phyloP scores from a whole-genome alignment of 495 filamentous ascomycete species.

The Cairneyella variabilis region DNA sequence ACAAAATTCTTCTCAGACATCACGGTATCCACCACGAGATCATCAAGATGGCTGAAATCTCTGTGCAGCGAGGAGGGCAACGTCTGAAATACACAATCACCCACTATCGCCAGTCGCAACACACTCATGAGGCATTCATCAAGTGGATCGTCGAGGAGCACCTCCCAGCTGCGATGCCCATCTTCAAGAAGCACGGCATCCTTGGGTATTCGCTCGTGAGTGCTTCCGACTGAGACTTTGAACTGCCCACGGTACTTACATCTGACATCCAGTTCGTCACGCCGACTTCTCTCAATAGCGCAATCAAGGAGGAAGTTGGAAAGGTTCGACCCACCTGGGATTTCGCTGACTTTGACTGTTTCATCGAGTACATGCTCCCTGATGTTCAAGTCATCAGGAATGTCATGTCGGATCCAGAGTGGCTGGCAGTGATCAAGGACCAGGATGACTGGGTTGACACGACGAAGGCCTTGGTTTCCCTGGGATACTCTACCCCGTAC shows the following conservation, averaged over 20 bases:
- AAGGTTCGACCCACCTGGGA: conserved; percentile 24
- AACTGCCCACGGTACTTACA: neutral
- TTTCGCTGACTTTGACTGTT: conserved; percentile 31
- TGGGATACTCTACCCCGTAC: conserved; percentile 25
- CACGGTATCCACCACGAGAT: neutral
- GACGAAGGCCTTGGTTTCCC: conserved; percentile 25
- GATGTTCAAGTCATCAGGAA: conserved; percentile 20
- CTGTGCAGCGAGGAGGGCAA: conserved; percentile 31
- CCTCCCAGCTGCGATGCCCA: conserved; percentile 29
- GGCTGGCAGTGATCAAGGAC: conserved; percentile 22
- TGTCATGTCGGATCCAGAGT: conserved; percentile 29
- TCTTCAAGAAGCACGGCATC: conserved; percentile 30
- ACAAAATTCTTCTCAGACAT: neutral
- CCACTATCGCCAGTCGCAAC: conserved; percentile 26
- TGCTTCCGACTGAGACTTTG: neutral
- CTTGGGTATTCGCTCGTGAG: conserved; percentile 26
- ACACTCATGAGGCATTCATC: conserved; percentile 32
- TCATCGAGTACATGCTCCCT: conserved; percentile 30
- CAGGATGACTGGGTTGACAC: conserved; percentile 30
- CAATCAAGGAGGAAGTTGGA: conserved; percentile 23
- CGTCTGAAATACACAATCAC: conserved; percentile 33
- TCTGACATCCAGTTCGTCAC: conserved; percentile 29
- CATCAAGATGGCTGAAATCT: neutral
- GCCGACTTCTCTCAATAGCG: conserved; percentile 24
- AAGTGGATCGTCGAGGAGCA: conserved; percentile 32